phyloP scores from a whole-genome alignment of 495 filamentous ascomycete genomes.

The Penicilliopsis zonata region DNA sequence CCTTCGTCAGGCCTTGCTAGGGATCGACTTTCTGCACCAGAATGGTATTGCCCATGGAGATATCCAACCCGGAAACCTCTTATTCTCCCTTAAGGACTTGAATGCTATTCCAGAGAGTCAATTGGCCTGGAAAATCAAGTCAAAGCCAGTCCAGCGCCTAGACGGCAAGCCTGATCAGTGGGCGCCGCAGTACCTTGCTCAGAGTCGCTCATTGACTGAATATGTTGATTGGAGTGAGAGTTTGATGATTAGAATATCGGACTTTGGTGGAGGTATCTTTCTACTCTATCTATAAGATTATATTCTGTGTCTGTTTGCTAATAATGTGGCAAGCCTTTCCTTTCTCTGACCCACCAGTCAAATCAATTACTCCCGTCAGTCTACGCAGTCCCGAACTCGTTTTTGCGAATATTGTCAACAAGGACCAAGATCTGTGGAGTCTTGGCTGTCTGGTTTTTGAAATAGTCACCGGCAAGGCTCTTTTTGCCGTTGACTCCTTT shows the following conservation, averaged over 20 bases:
- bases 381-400: neutral
- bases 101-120: slow-evolving; percentile 6
- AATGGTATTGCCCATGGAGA: slow-evolving; percentile 34
- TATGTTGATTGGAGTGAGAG: slow-evolving; percentile 9
- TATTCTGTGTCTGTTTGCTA: too few species aligned
- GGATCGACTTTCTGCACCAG: slow-evolving; percentile 27
- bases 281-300: slow-evolving; percentile 7
- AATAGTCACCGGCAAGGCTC: neutral
- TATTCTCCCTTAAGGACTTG: slow-evolving; percentile 18
- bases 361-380: neutral
- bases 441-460: neutral
- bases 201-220: slow-evolving; percentile 15
- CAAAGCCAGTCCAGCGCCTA: slow-evolving; percentile 16
- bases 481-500: too few species aligned
- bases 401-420: neutral
- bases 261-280: slow-evolving; percentile 25
- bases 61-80: slow-evolving; percentile 32
- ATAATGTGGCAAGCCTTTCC: neutral
- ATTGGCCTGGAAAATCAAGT: slow-evolving; percentile 13
- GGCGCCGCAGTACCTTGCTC: slow-evolving; percentile 24
- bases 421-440: neutral
- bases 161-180: slow-evolving; percentile 23
- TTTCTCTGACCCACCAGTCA: neutral
- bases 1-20: slow-evolving; percentile 25
- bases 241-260: slow-evolving; percentile 25